Evolutionary conservation across 2,329 filamentous ascomycete genomes (phyloP).

Genomic region (Microthyrium microscopicum): DNA sequence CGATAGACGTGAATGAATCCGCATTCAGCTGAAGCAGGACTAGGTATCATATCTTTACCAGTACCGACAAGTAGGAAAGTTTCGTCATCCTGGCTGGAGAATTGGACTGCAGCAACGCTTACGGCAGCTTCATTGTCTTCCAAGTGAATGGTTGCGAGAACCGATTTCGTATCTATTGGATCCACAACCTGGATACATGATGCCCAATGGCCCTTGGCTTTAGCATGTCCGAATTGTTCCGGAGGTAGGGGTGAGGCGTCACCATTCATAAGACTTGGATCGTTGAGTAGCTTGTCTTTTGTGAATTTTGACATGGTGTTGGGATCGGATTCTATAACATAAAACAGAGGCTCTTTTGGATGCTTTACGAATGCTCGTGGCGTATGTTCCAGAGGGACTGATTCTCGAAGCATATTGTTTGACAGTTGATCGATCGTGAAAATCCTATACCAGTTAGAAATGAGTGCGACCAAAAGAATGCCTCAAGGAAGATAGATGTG

Average conservation of each 20-base stretch:
- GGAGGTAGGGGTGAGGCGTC: conserved; percentile 51
- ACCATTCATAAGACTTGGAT: conserved; percentile 54
- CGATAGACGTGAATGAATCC: conserved; percentile 89
- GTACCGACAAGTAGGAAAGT: conserved; percentile 88
- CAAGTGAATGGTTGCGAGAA: conserved; percentile 65
- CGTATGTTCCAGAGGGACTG: conserved; percentile 75
- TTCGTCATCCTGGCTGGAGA: conserved; percentile 77
- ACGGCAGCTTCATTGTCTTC: conserved; percentile 84
- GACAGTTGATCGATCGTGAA: conserved; percentile 79
- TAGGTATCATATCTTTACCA: conserved; percentile 73
- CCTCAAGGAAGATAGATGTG: conserved; percentile 2
- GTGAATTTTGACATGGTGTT: conserved; percentile 75
- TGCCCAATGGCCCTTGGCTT: conserved; percentile 74
- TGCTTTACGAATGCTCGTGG: conserved; percentile 77
- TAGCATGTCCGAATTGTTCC: conserved; percentile 77
- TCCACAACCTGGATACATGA: conserved; percentile 91
- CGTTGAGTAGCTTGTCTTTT: conserved; percentile 54
- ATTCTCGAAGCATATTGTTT: conserved; percentile 73
- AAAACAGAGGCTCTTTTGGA: conserved; percentile 77
- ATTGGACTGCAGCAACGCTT: conserved; percentile 68
- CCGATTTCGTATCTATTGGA: conserved; percentile 45
- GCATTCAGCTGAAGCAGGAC: conserved; percentile 55
- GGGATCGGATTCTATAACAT: conserved; percentile 85
- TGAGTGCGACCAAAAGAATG: conserved; percentile 7
- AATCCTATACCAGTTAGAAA: conserved; percentile 40